Conservation (phyloP, 352 stramenopile genomes). For the Blastocystis sp. region DNA sequence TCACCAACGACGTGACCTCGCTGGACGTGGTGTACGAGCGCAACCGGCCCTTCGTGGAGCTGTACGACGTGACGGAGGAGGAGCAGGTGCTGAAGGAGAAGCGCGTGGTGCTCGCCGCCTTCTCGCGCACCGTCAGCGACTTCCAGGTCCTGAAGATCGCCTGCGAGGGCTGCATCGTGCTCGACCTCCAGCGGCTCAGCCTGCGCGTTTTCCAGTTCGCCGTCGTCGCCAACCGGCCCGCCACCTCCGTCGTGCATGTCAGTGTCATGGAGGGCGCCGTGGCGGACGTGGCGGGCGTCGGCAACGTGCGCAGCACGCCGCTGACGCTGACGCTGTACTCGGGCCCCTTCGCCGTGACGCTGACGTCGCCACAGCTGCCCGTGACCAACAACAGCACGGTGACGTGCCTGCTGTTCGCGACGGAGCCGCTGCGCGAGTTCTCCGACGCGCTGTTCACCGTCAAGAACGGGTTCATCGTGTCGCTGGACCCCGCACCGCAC, state of each 20-base stretch:
- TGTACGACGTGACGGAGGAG: conserved; percentile 2
- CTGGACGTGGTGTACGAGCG: conserved; percentile 37
- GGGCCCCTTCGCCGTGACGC: neutral
- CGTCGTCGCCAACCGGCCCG: neutral
- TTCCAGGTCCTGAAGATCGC: neutral
- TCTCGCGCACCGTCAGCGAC: neutral
- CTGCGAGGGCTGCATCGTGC: conserved; percentile 50
- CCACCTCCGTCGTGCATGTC: neutral
- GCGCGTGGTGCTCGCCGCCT: neutral
- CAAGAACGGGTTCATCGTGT: conserved; percentile 35
- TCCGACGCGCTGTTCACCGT: conserved; percentile 6
- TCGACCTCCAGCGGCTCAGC: neutral
- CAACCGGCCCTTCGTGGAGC: conserved; percentile 7
- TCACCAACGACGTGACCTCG: neutral
- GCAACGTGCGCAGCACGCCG: conserved; percentile 31
- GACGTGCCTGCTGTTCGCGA: neutral
- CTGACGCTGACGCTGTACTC: neutral
- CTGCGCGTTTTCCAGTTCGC: conserved; percentile 4
- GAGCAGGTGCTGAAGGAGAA: neutral
- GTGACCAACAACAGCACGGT: conserved; percentile 26
- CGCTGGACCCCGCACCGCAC: neutral
- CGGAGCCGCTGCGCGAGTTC: conserved; percentile 15
- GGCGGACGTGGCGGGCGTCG: neutral
- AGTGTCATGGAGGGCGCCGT: neutral
- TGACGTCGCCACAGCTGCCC: neutral